Conservation (phyloP, 2,329 filamentous ascomycete species). For the Graphilbum ipis-grandicollis region DNA sequence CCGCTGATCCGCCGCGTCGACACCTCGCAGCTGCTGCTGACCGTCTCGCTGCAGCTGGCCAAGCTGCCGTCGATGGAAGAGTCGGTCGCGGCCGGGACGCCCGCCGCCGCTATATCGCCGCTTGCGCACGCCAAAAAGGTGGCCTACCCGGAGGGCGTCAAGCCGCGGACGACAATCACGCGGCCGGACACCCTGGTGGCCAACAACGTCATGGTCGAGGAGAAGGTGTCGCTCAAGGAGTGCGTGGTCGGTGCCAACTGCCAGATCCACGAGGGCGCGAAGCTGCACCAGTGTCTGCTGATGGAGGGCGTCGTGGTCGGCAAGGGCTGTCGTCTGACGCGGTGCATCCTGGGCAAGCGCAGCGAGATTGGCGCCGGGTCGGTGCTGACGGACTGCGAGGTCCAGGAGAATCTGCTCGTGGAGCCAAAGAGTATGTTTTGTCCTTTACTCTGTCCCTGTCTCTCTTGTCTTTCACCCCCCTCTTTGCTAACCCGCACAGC, state of each 20-base stretch:
- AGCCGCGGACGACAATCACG: conserved; percentile 65
- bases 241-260: conserved; percentile 76
- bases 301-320: conserved; percentile 87
- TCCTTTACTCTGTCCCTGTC: not conserved
- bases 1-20: conserved; percentile 78
- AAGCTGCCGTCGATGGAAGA: conserved; percentile 62
- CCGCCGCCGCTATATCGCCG: conserved; percentile 38
- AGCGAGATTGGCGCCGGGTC: conserved; percentile 69
- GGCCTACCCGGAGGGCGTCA: conserved; percentile 67
- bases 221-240: conserved; percentile 85
- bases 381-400: conserved; percentile 74
- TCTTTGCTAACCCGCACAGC: conserved; percentile 21
- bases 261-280: conserved; percentile 70
- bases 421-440: conserved; percentile 52
- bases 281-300: conserved; percentile 70
- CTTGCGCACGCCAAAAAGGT: conserved; percentile 69
- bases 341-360: conserved; percentile 69
- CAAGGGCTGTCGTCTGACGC: conserved; percentile 67
- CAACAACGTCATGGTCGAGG: conserved; percentile 77
- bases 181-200: conserved; percentile 67
- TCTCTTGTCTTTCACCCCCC: not conserved
- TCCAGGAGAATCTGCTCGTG: conserved; percentile 76
- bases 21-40: conserved; percentile 64
- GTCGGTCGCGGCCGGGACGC: conserved; percentile 70
- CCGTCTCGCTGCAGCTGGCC: conserved; percentile 69